phyloP scores from a whole-genome alignment of 179 eudicot species.

The Spergularia azorica region DNA sequence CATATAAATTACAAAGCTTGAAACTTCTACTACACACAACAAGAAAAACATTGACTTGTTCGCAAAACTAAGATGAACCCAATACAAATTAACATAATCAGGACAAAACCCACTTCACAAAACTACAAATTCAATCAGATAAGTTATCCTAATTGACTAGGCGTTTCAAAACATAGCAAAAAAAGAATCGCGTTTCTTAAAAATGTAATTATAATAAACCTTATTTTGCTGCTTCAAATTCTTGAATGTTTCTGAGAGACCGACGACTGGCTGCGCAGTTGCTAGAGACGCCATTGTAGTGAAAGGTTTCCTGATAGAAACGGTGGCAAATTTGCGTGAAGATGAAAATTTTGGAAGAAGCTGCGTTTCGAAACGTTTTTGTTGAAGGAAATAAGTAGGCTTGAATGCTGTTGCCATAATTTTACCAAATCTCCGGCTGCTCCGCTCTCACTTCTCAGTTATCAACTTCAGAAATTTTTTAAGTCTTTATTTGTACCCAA shows the following conservation, averaged over 20 bases:
- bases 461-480: no score
- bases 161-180: background rate
- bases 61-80: background rate
- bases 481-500: no score
- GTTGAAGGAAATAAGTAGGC: conserved; percentile 35
- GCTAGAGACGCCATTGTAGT: conserved; percentile 57
- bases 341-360: conserved; percentile 9
- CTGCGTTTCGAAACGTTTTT: conserved; percentile 32
- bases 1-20: background rate
- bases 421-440: no score
- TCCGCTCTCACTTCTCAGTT: no score
- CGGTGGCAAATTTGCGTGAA: conserved; percentile 15
- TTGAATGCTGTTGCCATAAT: conserved; percentile 43
- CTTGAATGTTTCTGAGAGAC: conserved; percentile 69
- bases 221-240: conserved; percentile 56
- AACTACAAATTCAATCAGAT: conserved; percentile 4
- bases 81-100: background rate
- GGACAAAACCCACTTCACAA: conserved; percentile 8
- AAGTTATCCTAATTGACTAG: background rate
- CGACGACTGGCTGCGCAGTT: conserved; percentile 38
- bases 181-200: background rate
- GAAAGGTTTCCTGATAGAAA: conserved; percentile 25
- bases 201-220: conserved; percentile 26
- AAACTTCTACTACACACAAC: background rate
- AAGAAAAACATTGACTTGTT: background rate